A percentile compares a stretch with the other conserved stretches of the same genome.
phyloP scores from a whole-genome alignment of 106 monocot genomes.

The Posidonia australis region DNA sequence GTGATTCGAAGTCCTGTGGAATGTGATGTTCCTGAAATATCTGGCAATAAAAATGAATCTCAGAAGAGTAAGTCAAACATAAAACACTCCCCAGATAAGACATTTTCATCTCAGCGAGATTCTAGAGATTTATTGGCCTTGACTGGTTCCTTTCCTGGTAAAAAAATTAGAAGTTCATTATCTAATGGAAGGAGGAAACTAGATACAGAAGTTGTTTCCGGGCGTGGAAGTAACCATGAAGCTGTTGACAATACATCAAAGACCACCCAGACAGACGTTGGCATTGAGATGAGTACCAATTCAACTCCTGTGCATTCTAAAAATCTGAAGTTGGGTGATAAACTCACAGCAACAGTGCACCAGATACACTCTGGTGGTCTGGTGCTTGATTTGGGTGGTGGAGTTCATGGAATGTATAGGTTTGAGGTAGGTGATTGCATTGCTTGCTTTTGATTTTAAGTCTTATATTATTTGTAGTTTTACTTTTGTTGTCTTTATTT shows the following conservation, averaged over 20 bases:
- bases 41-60: background rate
- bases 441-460: too few relatives aligned
- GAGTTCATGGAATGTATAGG: slow-evolving; percentile 80
- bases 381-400: slow-evolving; percentile 73
- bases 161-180: background rate
- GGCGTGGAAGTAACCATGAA: background rate
- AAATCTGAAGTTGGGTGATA: slow-evolving; percentile 62
- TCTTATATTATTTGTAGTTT: background rate
- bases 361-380: slow-evolving; percentile 67
- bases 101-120: background rate
- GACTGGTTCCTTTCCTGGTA: background rate
- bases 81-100: slow-evolving; percentile 36
- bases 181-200: background rate
- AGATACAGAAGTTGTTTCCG: background rate
- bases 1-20: slow-evolving; percentile 67
- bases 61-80: slow-evolving; percentile 10
- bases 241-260: background rate
- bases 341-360: slow-evolving; percentile 49
- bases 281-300: slow-evolving; percentile 7
- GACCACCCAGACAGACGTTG: background rate
- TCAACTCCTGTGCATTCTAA: slow-evolving; percentile 3
- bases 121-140: background rate
- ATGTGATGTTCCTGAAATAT: slow-evolving; percentile 41
- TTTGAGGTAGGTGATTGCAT: slow-evolving; percentile 77
- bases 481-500: background rate